Evolutionary conservation across 2,329 filamentous ascomycete genomes (phyloP).

Genomic region (Tothia fuscella): DNA sequence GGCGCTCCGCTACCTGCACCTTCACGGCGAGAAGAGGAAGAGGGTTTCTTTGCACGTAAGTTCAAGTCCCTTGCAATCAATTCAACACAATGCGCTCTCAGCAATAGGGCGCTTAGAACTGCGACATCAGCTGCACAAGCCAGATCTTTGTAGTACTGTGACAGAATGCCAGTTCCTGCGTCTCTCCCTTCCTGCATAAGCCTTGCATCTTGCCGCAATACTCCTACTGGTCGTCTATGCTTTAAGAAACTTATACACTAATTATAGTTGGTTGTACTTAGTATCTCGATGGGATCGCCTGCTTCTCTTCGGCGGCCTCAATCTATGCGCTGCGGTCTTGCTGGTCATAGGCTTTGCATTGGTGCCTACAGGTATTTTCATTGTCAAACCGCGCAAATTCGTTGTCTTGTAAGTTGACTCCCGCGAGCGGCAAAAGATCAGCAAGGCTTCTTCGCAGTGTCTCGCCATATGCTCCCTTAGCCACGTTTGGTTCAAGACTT

Average conservation of each 20-base stretch:
- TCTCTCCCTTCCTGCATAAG: slow-evolving; percentile 26
- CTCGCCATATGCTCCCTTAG: slow-evolving; percentile 13
- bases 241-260: no score
- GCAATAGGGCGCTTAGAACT: no score
- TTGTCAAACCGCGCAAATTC: slow-evolving; percentile 80
- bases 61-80: slow-evolving; percentile 19
- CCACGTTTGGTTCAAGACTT: slow-evolving; percentile 22
- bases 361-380: slow-evolving; percentile 60
- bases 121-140: slow-evolving; percentile 11
- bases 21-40: slow-evolving; percentile 80
- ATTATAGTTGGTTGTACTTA: slow-evolving; percentile 29
- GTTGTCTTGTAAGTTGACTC: slow-evolving; percentile 73
- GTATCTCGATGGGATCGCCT: slow-evolving; percentile 96
- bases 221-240: no score
- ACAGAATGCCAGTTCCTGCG: slow-evolving; percentile 30
- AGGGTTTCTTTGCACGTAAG: slow-evolving; percentile 93
- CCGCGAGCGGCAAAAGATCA: not conserved
- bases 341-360: slow-evolving; percentile 89
- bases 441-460: slow-evolving; percentile 6
- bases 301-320: slow-evolving; percentile 83
- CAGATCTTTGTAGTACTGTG: not conserved
- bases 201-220: slow-evolving; percentile 21
- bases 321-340: slow-evolving; percentile 76
- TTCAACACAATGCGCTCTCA: not conserved
- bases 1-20: slow-evolving; percentile 80